These are phyloP conservation scores for Prunus mongolica DNA, from an alignment of 306 rosid genomes.

Conservation along the genomic window DNA sequence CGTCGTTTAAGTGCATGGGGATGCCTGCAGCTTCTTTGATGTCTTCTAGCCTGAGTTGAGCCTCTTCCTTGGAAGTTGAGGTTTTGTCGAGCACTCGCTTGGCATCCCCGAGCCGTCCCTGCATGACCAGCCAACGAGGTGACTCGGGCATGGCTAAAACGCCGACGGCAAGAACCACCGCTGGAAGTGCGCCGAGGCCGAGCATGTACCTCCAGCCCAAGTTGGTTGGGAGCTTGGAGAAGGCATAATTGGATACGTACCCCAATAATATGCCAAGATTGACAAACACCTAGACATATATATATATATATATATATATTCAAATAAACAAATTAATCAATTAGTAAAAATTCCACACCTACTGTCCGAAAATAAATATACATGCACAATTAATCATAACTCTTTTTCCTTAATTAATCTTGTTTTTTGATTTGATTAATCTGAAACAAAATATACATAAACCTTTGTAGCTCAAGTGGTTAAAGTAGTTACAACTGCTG, in stretches of 20 bases:
- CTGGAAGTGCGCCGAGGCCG: conserved; percentile 45
- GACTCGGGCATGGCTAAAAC: conserved; percentile 66
- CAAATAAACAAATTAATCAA: no score
- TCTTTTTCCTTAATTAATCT: no score
- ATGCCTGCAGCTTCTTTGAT: conserved; percentile 51
- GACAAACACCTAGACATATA: conserved; percentile 39
- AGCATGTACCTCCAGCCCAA: conserved; percentile 66
- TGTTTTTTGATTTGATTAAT: no score
- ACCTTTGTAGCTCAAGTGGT: no score
- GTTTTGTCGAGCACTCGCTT: conserved; percentile 44
- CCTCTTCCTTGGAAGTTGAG: conserved; percentile 50
- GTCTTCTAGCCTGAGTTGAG: conserved; percentile 38
- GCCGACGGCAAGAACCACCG: conserved; percentile 25
- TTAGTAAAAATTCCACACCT: no score
- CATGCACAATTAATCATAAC: no score
- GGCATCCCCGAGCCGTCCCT: conserved; percentile 60
- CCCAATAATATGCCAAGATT: conserved; percentile 41
- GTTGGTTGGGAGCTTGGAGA: conserved; percentile 33
- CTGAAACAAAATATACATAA: no score
- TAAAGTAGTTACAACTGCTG: no score
- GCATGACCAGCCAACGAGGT: conserved; percentile 64
- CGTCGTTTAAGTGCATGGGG: neutral
- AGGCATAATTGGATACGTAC: conserved; percentile 49
- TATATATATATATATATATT: no score
- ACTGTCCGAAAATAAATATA: no score